These are phyloP conservation scores for Tremellales sp. DNA, from an alignment of 1,284 basidiomycete genomes.

Conservation along the genomic window DNA sequence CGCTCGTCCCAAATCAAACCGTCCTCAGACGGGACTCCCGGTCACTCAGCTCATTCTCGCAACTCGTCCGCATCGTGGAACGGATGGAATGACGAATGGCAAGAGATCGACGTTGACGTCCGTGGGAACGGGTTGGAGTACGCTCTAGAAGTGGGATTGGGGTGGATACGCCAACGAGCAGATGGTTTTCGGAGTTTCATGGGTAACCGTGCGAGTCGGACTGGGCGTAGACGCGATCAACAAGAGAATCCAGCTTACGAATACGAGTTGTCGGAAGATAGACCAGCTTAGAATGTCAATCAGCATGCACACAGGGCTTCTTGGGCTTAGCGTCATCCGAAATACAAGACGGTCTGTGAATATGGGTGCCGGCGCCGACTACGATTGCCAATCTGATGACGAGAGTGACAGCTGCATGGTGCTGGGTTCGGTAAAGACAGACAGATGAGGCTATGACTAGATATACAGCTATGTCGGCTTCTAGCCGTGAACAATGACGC, in stretches of 20 bases:
- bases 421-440: neutral
- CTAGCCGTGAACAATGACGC: no score
- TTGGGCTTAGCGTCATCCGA: no score
- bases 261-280: constrained; percentile 15
- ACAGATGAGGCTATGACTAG: neutral
- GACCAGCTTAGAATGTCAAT: neutral
- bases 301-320: no score
- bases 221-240: neutral
- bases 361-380: no score
- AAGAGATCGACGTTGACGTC: constrained; percentile 1
- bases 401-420: no score
- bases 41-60: constrained; percentile 5
- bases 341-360: no score
- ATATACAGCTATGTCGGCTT: neutral
- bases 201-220: neutral
- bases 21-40: constrained; percentile 3
- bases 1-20: constrained; percentile 2
- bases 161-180: constrained; percentile 12
- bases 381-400: no score
- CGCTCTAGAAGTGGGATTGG: constrained; percentile 17
- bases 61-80: constrained; percentile 1
- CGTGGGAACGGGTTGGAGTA: constrained; percentile 15
- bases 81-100: constrained; percentile 1
- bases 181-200: neutral
- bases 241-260: constrained; percentile 9